Percentiles rank a stretch among this genome's conserved stretches.
phyloP scores from a whole-genome alignment of 2,329 filamentous ascomycete species.

The Drechslera avenae region DNA sequence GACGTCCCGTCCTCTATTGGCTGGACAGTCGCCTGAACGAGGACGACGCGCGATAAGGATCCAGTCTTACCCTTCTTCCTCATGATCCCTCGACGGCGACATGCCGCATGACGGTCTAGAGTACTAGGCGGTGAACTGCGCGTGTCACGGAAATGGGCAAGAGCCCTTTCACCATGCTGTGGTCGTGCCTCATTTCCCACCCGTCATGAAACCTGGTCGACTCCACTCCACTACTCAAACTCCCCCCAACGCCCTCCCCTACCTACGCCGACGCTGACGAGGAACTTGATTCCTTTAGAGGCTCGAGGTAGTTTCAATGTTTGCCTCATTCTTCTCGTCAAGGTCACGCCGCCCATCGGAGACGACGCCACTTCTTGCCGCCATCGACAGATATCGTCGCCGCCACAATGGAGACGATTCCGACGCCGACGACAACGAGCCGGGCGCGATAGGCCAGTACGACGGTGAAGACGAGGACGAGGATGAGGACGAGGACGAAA shows the following conservation, averaged over 20 bases:
- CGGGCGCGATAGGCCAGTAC: constrained; percentile 28
- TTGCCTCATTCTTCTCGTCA: constrained; percentile 45
- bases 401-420: constrained; percentile 31
- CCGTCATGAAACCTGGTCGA: constrained; percentile 16
- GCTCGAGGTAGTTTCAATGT: constrained; percentile 38
- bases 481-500: constrained; percentile 34
- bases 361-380: constrained; percentile 45
- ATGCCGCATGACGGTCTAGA: constrained; percentile 16
- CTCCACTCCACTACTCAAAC: constrained; percentile 6
- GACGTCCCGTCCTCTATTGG: constrained; percentile 7
- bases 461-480: constrained; percentile 41
- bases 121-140: constrained; percentile 12
- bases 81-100: constrained; percentile 10
- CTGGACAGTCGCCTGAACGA: background rate
- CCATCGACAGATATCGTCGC: constrained; percentile 37
- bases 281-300: constrained; percentile 14
- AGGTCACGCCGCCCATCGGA: constrained; percentile 39
- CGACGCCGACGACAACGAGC: constrained; percentile 29
- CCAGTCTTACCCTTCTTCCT: constrained; percentile 11
- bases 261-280: constrained; percentile 18
- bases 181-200: constrained; percentile 13
- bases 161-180: constrained; percentile 16
- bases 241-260: constrained; percentile 6
- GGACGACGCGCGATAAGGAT: constrained; percentile 13
- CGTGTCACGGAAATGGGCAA: constrained; percentile 14